Percentiles rank a stretch among this genome's conserved stretches.
phyloP scores from a whole-genome alignment of 2,329 filamentous ascomycete genomes.

The Camillea tinctor region DNA sequence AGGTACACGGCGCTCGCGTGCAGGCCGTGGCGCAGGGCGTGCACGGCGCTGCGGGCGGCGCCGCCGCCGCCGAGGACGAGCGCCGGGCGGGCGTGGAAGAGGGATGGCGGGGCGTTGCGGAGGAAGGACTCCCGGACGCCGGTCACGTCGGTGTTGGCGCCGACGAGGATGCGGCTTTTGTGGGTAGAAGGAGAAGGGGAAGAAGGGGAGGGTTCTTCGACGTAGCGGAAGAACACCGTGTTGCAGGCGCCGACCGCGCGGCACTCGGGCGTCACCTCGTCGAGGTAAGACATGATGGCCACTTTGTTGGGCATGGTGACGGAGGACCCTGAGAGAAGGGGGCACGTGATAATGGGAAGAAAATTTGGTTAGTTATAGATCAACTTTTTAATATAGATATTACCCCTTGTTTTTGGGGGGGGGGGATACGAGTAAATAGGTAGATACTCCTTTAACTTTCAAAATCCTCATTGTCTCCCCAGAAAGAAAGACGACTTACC shows the following conservation, averaged over 20 bases:
- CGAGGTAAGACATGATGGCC: conserved; percentile 69
- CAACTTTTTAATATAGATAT: too few species aligned
- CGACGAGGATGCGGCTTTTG: conserved; percentile 59
- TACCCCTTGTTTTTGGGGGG: too few species aligned
- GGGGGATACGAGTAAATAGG: too few species aligned
- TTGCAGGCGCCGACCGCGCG: conserved; percentile 75
- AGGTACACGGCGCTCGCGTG: conserved; percentile 69
- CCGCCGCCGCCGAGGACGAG: conserved; percentile 77
- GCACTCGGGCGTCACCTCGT: conserved; percentile 71
- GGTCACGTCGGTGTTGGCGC: conserved; percentile 79
- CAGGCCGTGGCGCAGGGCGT: conserved; percentile 70
- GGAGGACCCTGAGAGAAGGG: conserved; percentile 39
- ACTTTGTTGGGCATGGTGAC: conserved; percentile 87
- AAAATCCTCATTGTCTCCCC: too few species aligned
- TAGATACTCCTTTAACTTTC: too few species aligned
- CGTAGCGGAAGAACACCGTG: conserved; percentile 65
- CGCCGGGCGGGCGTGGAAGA: conserved; percentile 60
- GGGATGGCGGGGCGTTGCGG: conserved; percentile 49
- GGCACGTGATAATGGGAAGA: too few species aligned
- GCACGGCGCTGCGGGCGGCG: conserved; percentile 74
- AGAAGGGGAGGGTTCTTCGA: conserved; percentile 20
- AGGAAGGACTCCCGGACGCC: conserved; percentile 73
- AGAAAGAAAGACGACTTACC: conserved; percentile 41
- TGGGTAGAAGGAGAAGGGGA: too few species aligned
- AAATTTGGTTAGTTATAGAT: neutral